Percentiles rank a stretch among this genome's conserved stretches.
Conservation (phyloP, 441 rosid genomes). For the Syzygium syzygioides region DNA sequence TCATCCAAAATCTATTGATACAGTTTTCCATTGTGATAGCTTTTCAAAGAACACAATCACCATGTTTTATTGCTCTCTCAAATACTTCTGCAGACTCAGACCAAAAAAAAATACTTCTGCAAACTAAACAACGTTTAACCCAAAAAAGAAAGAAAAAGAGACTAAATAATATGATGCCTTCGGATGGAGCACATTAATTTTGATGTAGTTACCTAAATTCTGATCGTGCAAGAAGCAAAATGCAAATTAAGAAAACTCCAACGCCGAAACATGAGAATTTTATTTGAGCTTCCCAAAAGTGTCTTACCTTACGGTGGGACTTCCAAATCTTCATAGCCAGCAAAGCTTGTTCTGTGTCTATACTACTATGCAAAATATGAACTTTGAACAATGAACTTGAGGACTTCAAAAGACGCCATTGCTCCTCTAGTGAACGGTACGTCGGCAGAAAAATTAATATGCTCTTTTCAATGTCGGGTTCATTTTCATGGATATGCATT, state of each 20-base stretch:
- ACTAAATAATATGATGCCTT: neutral
- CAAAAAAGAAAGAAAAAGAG: neutral
- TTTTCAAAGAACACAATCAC: neutral
- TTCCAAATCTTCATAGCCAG: slow-evolving; percentile 81
- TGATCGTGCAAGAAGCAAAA: neutral
- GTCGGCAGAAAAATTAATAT: slow-evolving; percentile 96
- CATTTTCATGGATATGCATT: slow-evolving; percentile 61
- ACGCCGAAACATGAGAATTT: neutral
- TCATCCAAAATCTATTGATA: neutral
- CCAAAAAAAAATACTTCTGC: neutral
- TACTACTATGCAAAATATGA: slow-evolving; percentile 82
- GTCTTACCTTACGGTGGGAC: slow-evolving; percentile 80
- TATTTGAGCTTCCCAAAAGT: slow-evolving; percentile 4
- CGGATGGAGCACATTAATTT: neutral
- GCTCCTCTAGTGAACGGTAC: slow-evolving; percentile 75
- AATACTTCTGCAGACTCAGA: neutral
- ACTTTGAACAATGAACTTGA: slow-evolving; percentile 54
- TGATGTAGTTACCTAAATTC: neutral
- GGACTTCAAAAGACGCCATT: slow-evolving; percentile 64
- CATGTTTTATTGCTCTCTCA: neutral
- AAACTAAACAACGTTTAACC: neutral
- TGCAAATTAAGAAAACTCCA: neutral
- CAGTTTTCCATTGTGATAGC: neutral
- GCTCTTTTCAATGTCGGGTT: slow-evolving; percentile 84
- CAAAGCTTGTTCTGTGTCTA: slow-evolving; percentile 84